These are phyloP conservation scores for Penicillium subrubescens DNA, from an alignment of 495 filamentous ascomycete species.

Conservation along the genomic window DNA sequence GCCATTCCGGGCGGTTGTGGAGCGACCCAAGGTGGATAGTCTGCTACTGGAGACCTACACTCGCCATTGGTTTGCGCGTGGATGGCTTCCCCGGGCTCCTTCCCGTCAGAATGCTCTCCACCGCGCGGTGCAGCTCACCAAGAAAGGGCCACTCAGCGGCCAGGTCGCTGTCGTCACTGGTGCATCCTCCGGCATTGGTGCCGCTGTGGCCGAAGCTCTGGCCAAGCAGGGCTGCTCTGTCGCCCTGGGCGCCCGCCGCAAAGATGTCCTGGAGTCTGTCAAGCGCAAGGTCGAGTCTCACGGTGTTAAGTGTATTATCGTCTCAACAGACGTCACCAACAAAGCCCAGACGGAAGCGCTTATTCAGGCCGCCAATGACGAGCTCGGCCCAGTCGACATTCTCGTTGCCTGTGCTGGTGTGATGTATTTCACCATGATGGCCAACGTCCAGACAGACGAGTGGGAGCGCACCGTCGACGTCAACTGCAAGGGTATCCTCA, in stretches of 20 bases:
- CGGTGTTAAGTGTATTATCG: constrained; percentile 59
- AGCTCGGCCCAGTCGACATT: constrained; percentile 66
- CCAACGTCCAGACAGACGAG: constrained; percentile 61
- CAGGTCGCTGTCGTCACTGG: constrained; percentile 54
- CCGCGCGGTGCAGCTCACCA: constrained; percentile 32
- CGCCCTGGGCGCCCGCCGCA: constrained; percentile 63
- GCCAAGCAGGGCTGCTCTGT: constrained; percentile 61
- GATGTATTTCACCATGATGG: constrained; percentile 79
- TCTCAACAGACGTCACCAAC: constrained; percentile 63
- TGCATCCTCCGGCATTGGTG: constrained; percentile 54
- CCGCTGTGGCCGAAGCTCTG: constrained; percentile 49
- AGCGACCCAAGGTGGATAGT: constrained; percentile 61
- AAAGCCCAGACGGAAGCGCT: constrained; percentile 57
- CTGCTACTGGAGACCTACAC: constrained; percentile 65
- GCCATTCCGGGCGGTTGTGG: constrained; percentile 55
- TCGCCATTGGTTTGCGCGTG: constrained; percentile 69
- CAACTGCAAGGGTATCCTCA: constrained; percentile 71
- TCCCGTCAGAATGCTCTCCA: constrained; percentile 40
- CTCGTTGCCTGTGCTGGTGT: constrained; percentile 70
- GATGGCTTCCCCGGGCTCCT: constrained; percentile 62
- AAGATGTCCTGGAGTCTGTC: constrained; percentile 59
- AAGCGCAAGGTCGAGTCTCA: constrained; percentile 49
- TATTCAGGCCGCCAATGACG: constrained; percentile 48
- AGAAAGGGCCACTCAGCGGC: constrained; percentile 54
- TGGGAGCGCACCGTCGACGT: constrained; percentile 73